phyloP scores from a whole-genome alignment of 371 early-diverging fungal genomes.

The Mucor irregularis region DNA sequence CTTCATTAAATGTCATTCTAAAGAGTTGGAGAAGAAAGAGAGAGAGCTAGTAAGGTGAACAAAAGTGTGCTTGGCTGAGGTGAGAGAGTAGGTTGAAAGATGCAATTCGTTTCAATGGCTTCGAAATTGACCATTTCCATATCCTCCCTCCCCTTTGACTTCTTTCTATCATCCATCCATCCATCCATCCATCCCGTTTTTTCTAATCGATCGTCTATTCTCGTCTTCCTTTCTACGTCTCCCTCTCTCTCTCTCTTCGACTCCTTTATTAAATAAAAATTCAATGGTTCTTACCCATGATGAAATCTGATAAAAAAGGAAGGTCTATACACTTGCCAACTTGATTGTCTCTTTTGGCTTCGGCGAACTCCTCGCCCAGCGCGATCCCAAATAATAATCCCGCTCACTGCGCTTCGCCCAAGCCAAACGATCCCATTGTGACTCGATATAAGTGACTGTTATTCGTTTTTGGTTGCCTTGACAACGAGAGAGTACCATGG shows the following conservation, averaged over 20 bases:
- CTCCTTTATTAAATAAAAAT: neutral
- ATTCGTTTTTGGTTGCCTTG: too few species aligned
- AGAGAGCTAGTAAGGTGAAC: too few species aligned
- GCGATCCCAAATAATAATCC: too few species aligned
- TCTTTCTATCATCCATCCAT: slow-evolving; percentile 16
- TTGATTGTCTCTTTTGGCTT: slow-evolving; percentile 21
- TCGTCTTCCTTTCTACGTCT: neutral
- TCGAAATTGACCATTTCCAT: neutral
- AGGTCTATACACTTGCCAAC: slow-evolving; percentile 25
- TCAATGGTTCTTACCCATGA: slow-evolving; percentile 24
- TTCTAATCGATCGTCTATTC: neutral
- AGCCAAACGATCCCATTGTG: too few species aligned
- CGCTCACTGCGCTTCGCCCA: too few species aligned
- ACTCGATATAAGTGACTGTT: too few species aligned
- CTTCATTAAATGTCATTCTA: too few species aligned
- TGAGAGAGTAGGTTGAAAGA: too few species aligned
- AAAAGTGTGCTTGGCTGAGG: neutral
- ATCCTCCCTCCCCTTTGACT: too few species aligned
- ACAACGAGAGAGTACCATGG: too few species aligned
- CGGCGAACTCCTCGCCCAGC: neutral
- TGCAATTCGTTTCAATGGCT: too few species aligned
- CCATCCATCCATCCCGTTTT: neutral
- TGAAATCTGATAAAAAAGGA: slow-evolving; percentile 34
- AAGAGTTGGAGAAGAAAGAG: neutral
- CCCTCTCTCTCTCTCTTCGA: neutral